Evolutionary conservation across 1,139 yeast species (phyloP), one percentile per base, ranked within the genome.

Genomic region (Geotrichum restrictum): DNA sequence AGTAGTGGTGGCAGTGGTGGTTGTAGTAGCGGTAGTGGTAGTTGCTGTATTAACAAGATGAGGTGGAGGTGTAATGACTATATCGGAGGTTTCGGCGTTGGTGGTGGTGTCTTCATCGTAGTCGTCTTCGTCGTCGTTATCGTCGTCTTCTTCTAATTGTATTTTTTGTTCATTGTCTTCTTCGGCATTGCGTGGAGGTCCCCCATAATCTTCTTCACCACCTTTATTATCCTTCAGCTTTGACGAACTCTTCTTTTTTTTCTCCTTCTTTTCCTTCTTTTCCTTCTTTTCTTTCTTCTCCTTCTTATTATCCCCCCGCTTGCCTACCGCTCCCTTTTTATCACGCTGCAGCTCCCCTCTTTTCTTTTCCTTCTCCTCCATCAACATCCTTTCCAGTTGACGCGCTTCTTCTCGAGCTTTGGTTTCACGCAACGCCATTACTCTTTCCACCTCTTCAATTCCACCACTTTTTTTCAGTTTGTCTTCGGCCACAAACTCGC

Each of bases 381-480:
- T 57, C 60, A 43, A 68, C 71, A 51, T 58, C 60, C 16, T 43
- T 4, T 49, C 52, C 3, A 44, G 29, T 49, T 61, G 57, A 10
- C 61, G 59, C 29, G 63, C 68, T 48, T 66, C 72, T 46, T 64
- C 65, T 29, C 70, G 60, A 39, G 64, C 63, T 51, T 65, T 63
- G 49, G 69, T 70, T 48, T 91, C 96, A 57, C 85, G 83, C 56
- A 77, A 70, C 62, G 74, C 76, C 58, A 96, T 75, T 49, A 76
- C 64, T 54, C 88, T 75, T 62, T 91, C 98, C 18, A 88, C 73
- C 61, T 89, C 97, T 56, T 85, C 94, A 38, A 89, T 78, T 2
- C 98, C 97, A 2, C 97, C 98, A 31, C 88, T 81, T 59, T 81
- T 84, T 64, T 86, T 88, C 55, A 89, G 74, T 62, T 78, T 85